Evolutionary conservation across 2,329 filamentous ascomycete genomes (phyloP), one percentile per base, ranked within the genome.

Genomic region (Lecanoromycetidae sp.): DNA sequence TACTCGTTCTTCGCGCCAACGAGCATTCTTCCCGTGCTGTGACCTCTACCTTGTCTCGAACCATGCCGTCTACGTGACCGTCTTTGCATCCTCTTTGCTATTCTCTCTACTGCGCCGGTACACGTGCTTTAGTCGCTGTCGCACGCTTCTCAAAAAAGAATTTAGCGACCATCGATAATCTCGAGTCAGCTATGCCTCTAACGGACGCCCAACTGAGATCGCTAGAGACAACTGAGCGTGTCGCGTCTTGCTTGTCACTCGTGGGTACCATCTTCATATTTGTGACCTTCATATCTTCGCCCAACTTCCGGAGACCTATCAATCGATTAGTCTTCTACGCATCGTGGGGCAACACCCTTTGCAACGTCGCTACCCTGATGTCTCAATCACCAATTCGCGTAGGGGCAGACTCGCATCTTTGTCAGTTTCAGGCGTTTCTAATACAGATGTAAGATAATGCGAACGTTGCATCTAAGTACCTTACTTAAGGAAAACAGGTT

Each of bases 251-350:
- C 3, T 63, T 88, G 35, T 91, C 85, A 1, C 62, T 91, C 0
- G 42, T 82, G 2, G 84, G 83, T 48, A 84, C 80, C 33, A 55
- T 80, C 20, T 78, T 88, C 60, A 82, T 87, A 57, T 78, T 90
- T 46, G 55, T 70, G 47, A 87, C 83, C 3, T 91, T 88, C 58
- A 65, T 75, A 22, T 62, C 63, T n/a, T 84, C 80, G 26, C 72
- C 71, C 13, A 71, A 73, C 5, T 91, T 91, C 59, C 82, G 84
- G 57, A 88, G 87, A 58, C 83, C 85, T 13, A 87, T 91, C 66
- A 91, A 91, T 59, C 74, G 86, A n/a, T 72, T 93, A 0, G 80
- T 90, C 8, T 90, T 93, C 63, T 91, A 83, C 60, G 85, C 86
- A 5, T 83, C 82, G 0, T 82, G 84, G 58, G 86, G 85, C 9